Conservation (phyloP, 1,284 basidiomycete species). For the Cryptococcus sp. region DNA sequence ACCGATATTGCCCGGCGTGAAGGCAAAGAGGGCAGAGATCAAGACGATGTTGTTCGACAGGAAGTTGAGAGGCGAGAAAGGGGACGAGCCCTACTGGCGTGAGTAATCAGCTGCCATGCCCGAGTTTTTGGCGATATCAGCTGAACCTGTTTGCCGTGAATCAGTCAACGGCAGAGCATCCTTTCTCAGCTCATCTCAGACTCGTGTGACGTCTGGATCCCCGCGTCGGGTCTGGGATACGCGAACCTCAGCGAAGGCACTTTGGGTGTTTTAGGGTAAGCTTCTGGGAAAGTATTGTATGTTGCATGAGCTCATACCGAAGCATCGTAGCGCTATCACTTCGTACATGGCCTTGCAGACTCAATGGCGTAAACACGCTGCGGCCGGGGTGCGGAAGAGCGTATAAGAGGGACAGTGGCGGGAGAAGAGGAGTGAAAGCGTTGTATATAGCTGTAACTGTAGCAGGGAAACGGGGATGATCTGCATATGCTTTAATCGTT, state of each 20-base stretch:
- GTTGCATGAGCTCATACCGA: background rate
- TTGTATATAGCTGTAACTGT: no score
- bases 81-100: slow-evolving; percentile 50
- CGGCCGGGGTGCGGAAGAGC: slow-evolving; percentile 25
- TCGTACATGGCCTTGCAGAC: slow-evolving; percentile 57
- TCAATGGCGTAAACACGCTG: slow-evolving; percentile 50
- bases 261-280: slow-evolving; percentile 79
- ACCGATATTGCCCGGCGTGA: slow-evolving; percentile 38
- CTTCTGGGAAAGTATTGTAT: slow-evolving; percentile 13
- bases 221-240: slow-evolving; percentile 78
- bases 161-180: slow-evolving; percentile 49
- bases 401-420: slow-evolving; percentile 1
- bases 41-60: slow-evolving; percentile 33
- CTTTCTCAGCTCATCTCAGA: slow-evolving; percentile 52
- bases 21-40: slow-evolving; percentile 33
- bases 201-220: slow-evolving; percentile 69
- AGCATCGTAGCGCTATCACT: slow-evolving; percentile 49
- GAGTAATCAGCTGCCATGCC: slow-evolving; percentile 10
- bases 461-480: no score
- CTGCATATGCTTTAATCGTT: no score
- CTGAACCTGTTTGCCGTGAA: no score
- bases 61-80: slow-evolving; percentile 47
- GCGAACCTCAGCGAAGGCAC: slow-evolving; percentile 82
- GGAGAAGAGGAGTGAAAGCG: no score
- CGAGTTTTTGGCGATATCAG: background rate